phyloP scores from a whole-genome alignment of 2,329 filamentous ascomycete genomes.

The Thelonectria rubi region DNA sequence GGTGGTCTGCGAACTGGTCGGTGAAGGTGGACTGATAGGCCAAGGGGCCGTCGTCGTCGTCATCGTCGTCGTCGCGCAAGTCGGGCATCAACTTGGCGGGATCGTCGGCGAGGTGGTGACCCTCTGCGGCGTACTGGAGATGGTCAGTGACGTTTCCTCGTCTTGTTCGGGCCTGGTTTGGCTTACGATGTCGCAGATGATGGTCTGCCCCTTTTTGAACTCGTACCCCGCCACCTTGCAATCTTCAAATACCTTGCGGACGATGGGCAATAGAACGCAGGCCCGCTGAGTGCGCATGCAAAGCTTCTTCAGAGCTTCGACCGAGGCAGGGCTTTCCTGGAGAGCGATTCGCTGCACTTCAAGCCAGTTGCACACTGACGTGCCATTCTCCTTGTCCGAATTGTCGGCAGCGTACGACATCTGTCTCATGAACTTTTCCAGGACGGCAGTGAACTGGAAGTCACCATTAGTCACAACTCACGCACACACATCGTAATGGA shows the following conservation, averaged over 20 bases:
- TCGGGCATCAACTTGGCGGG: too few relatives aligned
- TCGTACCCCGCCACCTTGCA: background rate
- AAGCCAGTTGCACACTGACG: too few relatives aligned
- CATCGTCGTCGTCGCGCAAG: background rate
- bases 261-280: background rate
- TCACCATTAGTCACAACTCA: too few relatives aligned
- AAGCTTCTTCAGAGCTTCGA: background rate
- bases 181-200: conserved; percentile 32
- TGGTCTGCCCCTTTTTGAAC: conserved; percentile 11
- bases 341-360: too few relatives aligned
- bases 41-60: background rate
- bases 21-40: conserved; percentile 25
- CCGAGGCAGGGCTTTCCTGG: too few relatives aligned
- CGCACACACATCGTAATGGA: too few relatives aligned
- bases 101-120: too few relatives aligned
- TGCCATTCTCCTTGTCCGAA: too few relatives aligned
- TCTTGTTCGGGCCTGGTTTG: background rate
- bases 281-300: background rate
- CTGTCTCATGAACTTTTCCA: too few relatives aligned
- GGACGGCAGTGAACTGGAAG: too few relatives aligned
- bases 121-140: too few relatives aligned
- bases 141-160: background rate
- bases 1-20: conserved; percentile 28
- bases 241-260: background rate
- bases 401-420: too few relatives aligned